phyloP scores from a whole-genome alignment of 2,329 filamentous ascomycete genomes.

The Epichloe baconii region DNA sequence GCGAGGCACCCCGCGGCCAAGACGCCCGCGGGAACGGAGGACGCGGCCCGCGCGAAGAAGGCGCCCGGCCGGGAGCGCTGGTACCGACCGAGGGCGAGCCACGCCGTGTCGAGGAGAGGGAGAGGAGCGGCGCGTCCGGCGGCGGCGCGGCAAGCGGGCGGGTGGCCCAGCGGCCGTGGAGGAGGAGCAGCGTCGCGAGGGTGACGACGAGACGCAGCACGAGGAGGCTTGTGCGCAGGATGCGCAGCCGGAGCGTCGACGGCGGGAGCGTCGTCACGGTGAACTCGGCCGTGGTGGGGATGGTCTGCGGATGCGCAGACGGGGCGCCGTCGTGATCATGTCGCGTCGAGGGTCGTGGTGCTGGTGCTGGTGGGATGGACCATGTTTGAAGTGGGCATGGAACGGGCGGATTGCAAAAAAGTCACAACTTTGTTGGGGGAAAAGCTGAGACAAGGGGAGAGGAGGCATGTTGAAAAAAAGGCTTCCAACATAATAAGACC shows the following conservation, averaged over 20 bases:
- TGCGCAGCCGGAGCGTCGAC: conserved; percentile 32
- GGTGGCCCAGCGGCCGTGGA: conserved; percentile 34
- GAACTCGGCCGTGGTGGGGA: conserved; percentile 85
- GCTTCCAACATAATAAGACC: too few species aligned
- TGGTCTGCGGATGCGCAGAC: conserved; percentile 51
- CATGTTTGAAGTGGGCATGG: too few species aligned
- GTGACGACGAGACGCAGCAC: conserved; percentile 30
- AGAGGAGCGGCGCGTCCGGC: conserved; percentile 2
- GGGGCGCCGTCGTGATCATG: conserved; percentile 47
- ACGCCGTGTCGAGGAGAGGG: conserved; percentile 1
- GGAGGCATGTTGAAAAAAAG: too few species aligned
- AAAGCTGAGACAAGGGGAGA: too few species aligned
- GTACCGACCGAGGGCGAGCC: conserved; percentile 14
- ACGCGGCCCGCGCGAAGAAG: conserved; percentile 19
- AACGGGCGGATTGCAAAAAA: not conserved
- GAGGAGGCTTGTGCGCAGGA: conserved; percentile 31
- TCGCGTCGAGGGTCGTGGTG: too few species aligned
- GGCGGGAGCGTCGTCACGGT: conserved; percentile 71
- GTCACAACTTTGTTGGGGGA: not conserved
- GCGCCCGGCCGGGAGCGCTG: conserved; percentile 20
- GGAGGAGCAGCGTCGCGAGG: conserved; percentile 30
- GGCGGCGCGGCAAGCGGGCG: conserved; percentile 16
- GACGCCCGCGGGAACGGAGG: conserved; percentile 24
- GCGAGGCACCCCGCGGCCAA: conserved; percentile 23
- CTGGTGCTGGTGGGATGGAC: too few species aligned